phyloP scores from a whole-genome alignment of 768 basidiomycete genomes.

The Candolleomyces eurysporus region DNA sequence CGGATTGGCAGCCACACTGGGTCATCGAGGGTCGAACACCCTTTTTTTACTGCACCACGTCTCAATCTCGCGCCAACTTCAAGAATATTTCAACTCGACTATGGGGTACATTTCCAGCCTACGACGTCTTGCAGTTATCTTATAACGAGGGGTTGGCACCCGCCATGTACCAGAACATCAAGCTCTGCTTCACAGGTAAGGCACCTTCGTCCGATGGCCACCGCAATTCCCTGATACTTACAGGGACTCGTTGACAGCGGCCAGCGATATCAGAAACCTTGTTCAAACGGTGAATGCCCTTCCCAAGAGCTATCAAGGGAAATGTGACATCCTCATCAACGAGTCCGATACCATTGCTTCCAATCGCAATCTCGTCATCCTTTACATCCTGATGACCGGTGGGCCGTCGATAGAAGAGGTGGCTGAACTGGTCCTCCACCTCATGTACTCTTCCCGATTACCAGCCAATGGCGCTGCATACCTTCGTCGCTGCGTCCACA shows the following conservation, averaged over 20 bases:
- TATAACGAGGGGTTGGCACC: conserved; percentile 27
- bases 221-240: neutral
- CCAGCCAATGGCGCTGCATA: conserved; percentile 32
- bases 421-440: conserved; percentile 38
- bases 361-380: conserved; percentile 40
- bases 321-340: conserved; percentile 38
- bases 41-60: conserved; percentile 12
- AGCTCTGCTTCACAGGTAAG: conserved; percentile 34
- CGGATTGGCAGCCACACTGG: conserved; percentile 35
- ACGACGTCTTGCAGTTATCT: conserved; percentile 29
- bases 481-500: conserved; percentile 30
- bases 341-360: conserved; percentile 33
- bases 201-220: neutral
- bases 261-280: conserved; percentile 34
- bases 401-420: conserved; percentile 40
- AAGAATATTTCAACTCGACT: conserved; percentile 14
- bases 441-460: conserved; percentile 43
- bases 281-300: conserved; percentile 35
- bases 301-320: conserved; percentile 33
- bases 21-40: conserved; percentile 27
- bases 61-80: conserved; percentile 10
- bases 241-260: conserved; percentile 18
- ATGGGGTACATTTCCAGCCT: conserved; percentile 25
- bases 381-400: conserved; percentile 34
- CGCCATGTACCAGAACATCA: conserved; percentile 22